Base-by-base conservation (phyloP, 2,329 filamentous ascomycete species). In the Ophiobolus disseminans region DNA sequence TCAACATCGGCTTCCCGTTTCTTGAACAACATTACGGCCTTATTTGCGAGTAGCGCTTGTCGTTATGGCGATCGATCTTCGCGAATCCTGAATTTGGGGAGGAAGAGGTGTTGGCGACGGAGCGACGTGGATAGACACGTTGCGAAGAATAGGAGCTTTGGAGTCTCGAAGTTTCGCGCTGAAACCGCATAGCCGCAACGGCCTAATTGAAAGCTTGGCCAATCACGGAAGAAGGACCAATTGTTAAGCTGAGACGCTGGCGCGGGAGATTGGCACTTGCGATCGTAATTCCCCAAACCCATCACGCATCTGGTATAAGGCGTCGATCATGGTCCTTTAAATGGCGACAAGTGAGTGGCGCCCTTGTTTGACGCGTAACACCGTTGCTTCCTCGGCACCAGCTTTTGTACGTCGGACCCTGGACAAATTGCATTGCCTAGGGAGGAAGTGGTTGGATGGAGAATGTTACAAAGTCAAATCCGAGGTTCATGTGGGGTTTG, bases 1-100 rank as follows among this genome's bases (percentile, higher is more conserved):
- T 71, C 67, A 21, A 70, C 65, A 34, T 70, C 68, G 25, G 36
- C 45, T 31, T 65, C 62, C 39, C 60, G 57, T 36, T 61, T 63
- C 34, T 50, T 55, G 17, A 55, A 58, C 60, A 55, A 63, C 60
- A 65, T 58, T 25, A 45, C 47, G 20, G 23, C 19, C 32, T 2
- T 34, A 30, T 40, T 25, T 11, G 21, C 26, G 34, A 5, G 32
- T 7, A 13, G 21, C 28, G 6, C 7, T 16, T 25, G 20, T 17
- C 37, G 6, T 36, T 42, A 44, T 13, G 20, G 32, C 37, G 32
- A 36, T 37, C 16, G n/a, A n/a, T n/a, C n/a, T n/a, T n/a, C n/a
- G n/a, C n/a, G n/a, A n/a, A n/a, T n/a, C n/a, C n/a, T n/a, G n/a
- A n/a, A n/a, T n/a, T n/a, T n/a, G n/a, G n/a, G n/a, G n/a, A n/a